These are phyloP conservation scores for Mesotaenium endlicherianum DNA, from an alignment of 139 green algal genomes.

Conservation along the genomic window DNA sequence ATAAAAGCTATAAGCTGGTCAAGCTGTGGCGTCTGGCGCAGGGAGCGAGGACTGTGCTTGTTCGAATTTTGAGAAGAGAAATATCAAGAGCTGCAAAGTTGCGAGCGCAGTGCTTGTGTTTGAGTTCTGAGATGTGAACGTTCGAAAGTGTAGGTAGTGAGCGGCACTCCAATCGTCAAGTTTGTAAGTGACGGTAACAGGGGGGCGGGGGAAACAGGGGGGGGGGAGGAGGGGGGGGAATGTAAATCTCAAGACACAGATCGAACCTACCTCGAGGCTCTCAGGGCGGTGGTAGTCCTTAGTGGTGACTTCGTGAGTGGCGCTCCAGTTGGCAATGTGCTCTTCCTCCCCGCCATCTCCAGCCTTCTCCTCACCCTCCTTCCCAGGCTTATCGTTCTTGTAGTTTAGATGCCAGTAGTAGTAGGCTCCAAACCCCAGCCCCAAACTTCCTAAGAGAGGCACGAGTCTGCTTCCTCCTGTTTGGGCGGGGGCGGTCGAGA, in stretches of 20 bases:
- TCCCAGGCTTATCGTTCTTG: not conserved
- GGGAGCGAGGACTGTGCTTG: too few species aligned
- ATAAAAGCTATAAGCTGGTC: too few species aligned
- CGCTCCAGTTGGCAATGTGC: slow-evolving; percentile 87
- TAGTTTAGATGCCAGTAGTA: too few species aligned
- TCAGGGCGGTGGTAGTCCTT: slow-evolving; percentile 79
- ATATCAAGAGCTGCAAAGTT: not conserved
- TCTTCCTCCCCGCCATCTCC: slow-evolving; percentile 16
- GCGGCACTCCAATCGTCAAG: not conserved
- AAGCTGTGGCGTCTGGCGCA: too few species aligned
- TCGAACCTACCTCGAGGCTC: slow-evolving; percentile 53
- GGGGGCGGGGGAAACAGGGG: not conserved
- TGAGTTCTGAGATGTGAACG: not conserved
- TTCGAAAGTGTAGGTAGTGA: not conserved
- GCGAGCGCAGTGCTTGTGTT: not conserved
- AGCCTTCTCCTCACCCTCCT: not conserved
- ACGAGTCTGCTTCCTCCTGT: too few species aligned
- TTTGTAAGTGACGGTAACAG: not conserved
- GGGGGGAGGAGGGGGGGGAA: not conserved
- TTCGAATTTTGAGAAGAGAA: too few species aligned
- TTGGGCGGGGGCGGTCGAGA: too few species aligned
- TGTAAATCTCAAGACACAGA: not conserved
- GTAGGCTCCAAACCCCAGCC: too few species aligned
- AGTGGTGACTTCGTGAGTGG: slow-evolving; percentile 73
- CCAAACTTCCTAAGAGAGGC: too few species aligned